Evolutionary conservation across 2,329 filamentous ascomycete species (phyloP).

Genomic region (Fusarium continuum): DNA sequence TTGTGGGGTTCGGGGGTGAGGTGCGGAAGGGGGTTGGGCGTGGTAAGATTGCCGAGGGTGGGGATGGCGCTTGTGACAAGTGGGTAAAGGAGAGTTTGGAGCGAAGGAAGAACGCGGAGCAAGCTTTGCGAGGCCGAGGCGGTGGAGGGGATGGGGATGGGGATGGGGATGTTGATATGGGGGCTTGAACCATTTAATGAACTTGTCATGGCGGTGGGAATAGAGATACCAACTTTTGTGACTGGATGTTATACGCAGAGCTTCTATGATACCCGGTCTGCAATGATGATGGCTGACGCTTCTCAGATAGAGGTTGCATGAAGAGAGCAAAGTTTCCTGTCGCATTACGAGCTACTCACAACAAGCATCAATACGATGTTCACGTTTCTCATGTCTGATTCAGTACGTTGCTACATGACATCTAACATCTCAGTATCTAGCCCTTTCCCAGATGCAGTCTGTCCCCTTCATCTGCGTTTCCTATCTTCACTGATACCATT

Average conservation of each 20-base stretch:
- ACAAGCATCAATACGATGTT: not conserved
- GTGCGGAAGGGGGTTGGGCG: slow-evolving; percentile 86
- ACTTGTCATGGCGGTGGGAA: not conserved
- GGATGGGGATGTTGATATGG: slow-evolving; percentile 58
- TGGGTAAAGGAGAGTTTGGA: slow-evolving; percentile 77
- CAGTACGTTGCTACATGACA: slow-evolving; percentile 24
- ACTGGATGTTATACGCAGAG: not conserved
- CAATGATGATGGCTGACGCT: not conserved
- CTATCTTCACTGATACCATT: not conserved
- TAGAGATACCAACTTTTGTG: slow-evolving; percentile 14
- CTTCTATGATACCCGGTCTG: slow-evolving; percentile 15
- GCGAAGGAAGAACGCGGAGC: slow-evolving; percentile 58
- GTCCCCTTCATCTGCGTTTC: not conserved
- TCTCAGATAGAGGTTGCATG: not conserved
- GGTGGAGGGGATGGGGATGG: slow-evolving; percentile 48
- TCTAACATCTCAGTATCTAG: slow-evolving; percentile 17
- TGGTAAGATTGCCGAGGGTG: slow-evolving; percentile 73
- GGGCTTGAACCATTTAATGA: slow-evolving; percentile 26
- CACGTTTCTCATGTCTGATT: slow-evolving; percentile 12
- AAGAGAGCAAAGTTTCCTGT: not conserved
- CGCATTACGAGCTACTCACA: not conserved
- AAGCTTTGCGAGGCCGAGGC: slow-evolving; percentile 44
- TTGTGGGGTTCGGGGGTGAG: slow-evolving; percentile 94
- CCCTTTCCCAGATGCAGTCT: not conserved
- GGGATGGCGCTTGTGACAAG: slow-evolving; percentile 70